These are phyloP conservation scores for Nadsonia commutata DNA, from an alignment of 1,139 yeast species.

Conservation along the genomic window DNA sequence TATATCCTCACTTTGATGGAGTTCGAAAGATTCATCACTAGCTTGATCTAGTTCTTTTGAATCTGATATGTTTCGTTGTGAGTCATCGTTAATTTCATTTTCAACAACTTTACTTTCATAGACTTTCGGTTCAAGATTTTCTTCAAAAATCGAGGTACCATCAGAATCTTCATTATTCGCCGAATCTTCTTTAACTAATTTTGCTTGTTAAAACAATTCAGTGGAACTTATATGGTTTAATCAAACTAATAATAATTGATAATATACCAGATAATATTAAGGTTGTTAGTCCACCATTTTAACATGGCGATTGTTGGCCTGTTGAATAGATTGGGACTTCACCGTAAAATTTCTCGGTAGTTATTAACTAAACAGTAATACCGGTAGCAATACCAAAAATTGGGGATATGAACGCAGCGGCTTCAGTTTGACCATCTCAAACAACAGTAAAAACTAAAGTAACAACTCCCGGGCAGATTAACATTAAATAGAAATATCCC, in stretches of 20 bases:
- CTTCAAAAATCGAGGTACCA: too few relatives aligned
- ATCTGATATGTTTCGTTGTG: too few relatives aligned
- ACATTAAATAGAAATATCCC: constrained; percentile 78
- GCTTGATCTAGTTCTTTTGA: too few relatives aligned
- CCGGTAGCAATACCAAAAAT: constrained; percentile 34
- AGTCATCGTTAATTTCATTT: too few relatives aligned
- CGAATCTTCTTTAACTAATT: constrained; percentile 15
- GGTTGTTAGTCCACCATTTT: constrained; percentile 76
- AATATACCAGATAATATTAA: constrained; percentile 57
- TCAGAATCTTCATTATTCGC: too few relatives aligned
- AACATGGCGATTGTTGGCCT: constrained; percentile 68
- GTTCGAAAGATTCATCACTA: too few relatives aligned
- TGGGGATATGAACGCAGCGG: constrained; percentile 31
- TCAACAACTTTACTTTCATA: too few relatives aligned
- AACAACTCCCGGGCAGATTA: constrained; percentile 73
- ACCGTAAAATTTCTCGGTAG: constrained; percentile 25
- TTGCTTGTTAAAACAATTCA: constrained; percentile 37
- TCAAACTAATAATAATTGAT: constrained; percentile 49
- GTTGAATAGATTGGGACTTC: constrained; percentile 45
- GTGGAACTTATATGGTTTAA: constrained; percentile 59
- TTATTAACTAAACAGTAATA: constrained; percentile 34
- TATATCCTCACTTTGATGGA: too few relatives aligned
- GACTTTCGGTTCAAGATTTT: too few relatives aligned
- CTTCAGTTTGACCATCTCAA: constrained; percentile 47
- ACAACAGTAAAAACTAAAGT: constrained; percentile 62